Base-by-base conservation (phyloP, 2,329 filamentous ascomycete genomes). In the Colletotrichum graminicola region DNA sequence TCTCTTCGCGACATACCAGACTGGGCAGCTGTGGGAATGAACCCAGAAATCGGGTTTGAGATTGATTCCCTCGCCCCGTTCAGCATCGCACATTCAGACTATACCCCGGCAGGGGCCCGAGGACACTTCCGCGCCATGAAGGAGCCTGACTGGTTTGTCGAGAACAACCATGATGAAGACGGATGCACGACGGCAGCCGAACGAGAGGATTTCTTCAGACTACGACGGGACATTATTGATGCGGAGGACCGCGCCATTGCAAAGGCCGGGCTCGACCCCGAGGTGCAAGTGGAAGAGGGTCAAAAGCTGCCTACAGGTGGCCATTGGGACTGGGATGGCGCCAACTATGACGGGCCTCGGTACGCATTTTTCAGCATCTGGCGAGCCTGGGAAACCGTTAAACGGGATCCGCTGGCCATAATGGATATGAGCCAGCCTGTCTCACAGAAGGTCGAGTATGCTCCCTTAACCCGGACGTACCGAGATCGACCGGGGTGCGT, bases 301-400 rank as follows among this genome's bases (percentile, higher is more conserved):
- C 8, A 16, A 69, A 16, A 26, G n/a, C 4, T 3, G 26, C 66
- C 66, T 2, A 57, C 14, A 11, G 66, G 66, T 8, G 60, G 66
- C 21, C 66, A 65, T 26, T 69, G 66, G 66, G 61, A 57, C 11
- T 69, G 66, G 61, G 61, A 69, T 12, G 66, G 66, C 34, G 18
- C 36, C 43, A 69, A 65, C 34, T 69, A 69, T 21, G 29, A 69
- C 10, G 66, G 61, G 2, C 66, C 61, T 16, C 66, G 66, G 1
- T 69, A 69, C 10, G 66, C 52, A 1, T 59, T 69, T 54, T 69
- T 65, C 52, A 69, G 66, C n/a, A 26, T 69, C 12, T 65, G 66
- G 61, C 61, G 66, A 3, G 34, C 66, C 7, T 63, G 52, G 43
- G 66, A 69, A 36, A 69, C 61, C 12, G 66, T 65, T 0, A 41